Conservation (phyloP, 768 basidiomycete genomes). For the Pulveroboletus frians region DNA sequence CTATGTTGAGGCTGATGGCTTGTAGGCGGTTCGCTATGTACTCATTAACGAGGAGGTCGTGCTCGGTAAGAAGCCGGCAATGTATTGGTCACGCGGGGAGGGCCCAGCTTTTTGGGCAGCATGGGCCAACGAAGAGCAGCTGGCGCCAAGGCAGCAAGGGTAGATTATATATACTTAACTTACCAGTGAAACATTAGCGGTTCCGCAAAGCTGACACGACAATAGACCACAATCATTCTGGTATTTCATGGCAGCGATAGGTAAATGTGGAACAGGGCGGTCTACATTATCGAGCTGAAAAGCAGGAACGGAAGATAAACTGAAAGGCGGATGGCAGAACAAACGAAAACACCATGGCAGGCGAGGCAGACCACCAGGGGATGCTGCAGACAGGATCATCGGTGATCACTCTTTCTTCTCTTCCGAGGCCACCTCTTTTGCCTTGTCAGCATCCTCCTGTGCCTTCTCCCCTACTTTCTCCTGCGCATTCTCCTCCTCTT, state of each 20-base stretch:
- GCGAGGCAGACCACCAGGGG: constrained; percentile 7
- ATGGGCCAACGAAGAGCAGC: constrained; percentile 64
- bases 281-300: constrained; percentile 28
- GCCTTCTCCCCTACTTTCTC: constrained; percentile 23
- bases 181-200: not conserved
- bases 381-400: constrained; percentile 3
- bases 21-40: constrained; percentile 73
- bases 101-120: constrained; percentile 68
- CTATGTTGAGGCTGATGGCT: constrained; percentile 6
- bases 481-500: constrained; percentile 17
- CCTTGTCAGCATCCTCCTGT: constrained; percentile 33
- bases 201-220: not conserved
- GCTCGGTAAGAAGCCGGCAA: constrained; percentile 52
- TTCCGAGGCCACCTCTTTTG: constrained; percentile 22
- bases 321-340: constrained; percentile 3
- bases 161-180: constrained; percentile 6
- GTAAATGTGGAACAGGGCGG: constrained; percentile 23
- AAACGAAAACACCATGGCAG: constrained; percentile 1
- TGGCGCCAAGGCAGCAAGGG: constrained; percentile 10
- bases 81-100: constrained; percentile 73
- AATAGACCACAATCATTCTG: constrained; percentile 9
- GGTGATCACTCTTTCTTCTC: constrained; percentile 31
- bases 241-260: constrained; percentile 26
- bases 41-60: constrained; percentile 73
- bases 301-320: constrained; percentile 10